Evolutionary conservation across 495 filamentous ascomycete genomes (phyloP), one percentile per base, ranked within the genome.

Genomic region (Lasiosphaeriaceae sp.): DNA sequence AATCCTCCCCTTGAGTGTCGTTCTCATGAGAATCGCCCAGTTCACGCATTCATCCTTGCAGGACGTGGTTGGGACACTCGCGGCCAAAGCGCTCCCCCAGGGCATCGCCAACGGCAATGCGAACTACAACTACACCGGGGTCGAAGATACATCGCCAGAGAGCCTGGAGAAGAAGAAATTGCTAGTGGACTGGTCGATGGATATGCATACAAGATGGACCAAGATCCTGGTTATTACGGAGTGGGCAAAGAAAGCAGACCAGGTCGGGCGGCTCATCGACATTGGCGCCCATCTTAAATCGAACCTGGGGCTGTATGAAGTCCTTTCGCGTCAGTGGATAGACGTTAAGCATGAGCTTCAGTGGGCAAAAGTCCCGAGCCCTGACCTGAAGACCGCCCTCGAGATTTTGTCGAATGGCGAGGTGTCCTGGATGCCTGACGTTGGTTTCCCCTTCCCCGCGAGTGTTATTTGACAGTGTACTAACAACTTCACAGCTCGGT

Each of bases 301-400:
- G 5, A 81, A 90, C 63, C 75, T 81, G 47, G 65, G 71, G 24
- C 66, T 77, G 37, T 90, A 88, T 59, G 66, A 77, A 29, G 62
- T 72, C 8, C 80, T 84, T 19, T 74, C 86, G 16, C 74, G 81
- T 51, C 77, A 78, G 55, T 72, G 96, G 54, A 83, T 84, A 45
- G 77, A 87, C 31, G 74, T 90, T 60, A 92, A 94, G 71, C 70
- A 80, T 57, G 80, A 84, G 51, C 77, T 94, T 50, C 75, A 78
- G 21, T 75, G 71, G 55, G 82, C 83, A 54, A 77, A 89, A 67
- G 76, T 95, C 47, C 89, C 88, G 11, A 93, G 90, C 65, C 94
- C 94, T 2, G 94, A 98, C 71, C 75, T 97, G 22, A 86, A 84
- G 69, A 97, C 95, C 2, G 95, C 95, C 7, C 71, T 96, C 26